Conservation (phyloP, 371 early-diverging fungal genomes). For the Sanchytrium tribonematis region DNA sequence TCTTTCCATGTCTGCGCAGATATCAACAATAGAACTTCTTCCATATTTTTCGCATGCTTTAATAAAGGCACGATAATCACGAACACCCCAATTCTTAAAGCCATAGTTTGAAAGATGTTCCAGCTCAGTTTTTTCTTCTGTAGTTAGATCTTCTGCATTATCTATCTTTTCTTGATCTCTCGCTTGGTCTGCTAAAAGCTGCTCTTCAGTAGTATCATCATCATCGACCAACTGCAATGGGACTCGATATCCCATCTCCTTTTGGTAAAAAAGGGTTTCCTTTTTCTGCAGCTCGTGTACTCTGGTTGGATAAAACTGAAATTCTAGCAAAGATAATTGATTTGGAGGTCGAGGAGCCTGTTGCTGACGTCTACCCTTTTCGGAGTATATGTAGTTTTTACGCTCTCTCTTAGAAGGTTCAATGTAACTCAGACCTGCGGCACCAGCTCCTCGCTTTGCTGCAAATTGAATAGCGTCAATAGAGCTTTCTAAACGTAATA, state of each 20-base stretch:
- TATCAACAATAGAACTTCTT: conserved; percentile 13
- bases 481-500: conserved; percentile 33
- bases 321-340: conserved; percentile 24
- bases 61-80: conserved; percentile 67
- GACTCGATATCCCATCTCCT: conserved; percentile 6
- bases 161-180: conserved; percentile 61
- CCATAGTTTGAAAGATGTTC: conserved; percentile 43
- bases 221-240: conserved; percentile 18
- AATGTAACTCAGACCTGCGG: conserved; percentile 32
- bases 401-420: conserved; percentile 60
- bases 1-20: conserved; percentile 43
- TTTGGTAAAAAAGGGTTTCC: conserved; percentile 22
- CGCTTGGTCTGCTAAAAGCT: conserved; percentile 19
- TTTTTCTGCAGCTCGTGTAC: conserved; percentile 50
- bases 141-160: conserved; percentile 54
- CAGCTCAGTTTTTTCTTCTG: conserved; percentile 53
- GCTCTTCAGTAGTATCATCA: conserved; percentile 9
- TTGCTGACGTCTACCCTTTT: no score
- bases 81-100: conserved; percentile 72
- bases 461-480: conserved; percentile 2
- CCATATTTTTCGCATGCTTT: conserved; percentile 74
- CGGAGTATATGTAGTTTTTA: no score
- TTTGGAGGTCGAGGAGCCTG: conserved; percentile 3
- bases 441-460: conserved; percentile 13
- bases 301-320: conserved; percentile 69